Conservation (phyloP, 495 filamentous ascomycete species). For the Penicillium paxilli region DNA sequence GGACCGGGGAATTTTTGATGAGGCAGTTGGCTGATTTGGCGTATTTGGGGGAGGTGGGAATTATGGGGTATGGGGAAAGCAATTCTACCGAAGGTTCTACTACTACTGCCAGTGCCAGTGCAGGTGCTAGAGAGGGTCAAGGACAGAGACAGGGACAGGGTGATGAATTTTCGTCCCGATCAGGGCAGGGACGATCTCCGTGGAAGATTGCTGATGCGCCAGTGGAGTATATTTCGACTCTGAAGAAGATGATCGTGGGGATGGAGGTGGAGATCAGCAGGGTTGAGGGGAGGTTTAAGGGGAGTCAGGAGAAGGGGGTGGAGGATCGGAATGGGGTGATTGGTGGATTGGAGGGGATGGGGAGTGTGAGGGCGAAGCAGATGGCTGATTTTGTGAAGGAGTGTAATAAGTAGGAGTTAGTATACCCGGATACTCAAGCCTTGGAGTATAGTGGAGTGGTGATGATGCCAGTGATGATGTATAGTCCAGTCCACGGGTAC, state of each 20-base stretch:
- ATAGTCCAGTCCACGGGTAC: no score
- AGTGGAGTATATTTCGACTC: constrained; percentile 37
- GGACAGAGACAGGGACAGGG: no score
- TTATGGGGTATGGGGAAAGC: constrained; percentile 42
- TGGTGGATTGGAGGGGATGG: constrained; percentile 39
- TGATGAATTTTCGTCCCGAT: no score
- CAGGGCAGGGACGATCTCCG: constrained; percentile 13
- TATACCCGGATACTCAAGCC: no score
- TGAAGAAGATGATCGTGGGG: constrained; percentile 53
- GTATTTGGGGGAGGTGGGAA: constrained; percentile 37
- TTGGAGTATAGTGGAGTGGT: no score
- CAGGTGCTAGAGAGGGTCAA: background rate
- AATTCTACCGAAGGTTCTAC: background rate
- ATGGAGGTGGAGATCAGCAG: constrained; percentile 44
- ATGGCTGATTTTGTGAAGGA: constrained; percentile 21
- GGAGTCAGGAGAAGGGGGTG: constrained; percentile 50
- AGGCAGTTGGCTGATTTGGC: constrained; percentile 50
- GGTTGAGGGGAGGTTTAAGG: constrained; percentile 54
- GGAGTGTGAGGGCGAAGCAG: constrained; percentile 5
- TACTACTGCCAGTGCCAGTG: background rate
- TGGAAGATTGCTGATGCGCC: constrained; percentile 53
- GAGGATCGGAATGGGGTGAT: constrained; percentile 48
- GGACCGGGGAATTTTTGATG: constrained; percentile 40
- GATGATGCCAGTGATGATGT: no score
- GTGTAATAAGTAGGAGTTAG: background rate